Evolutionary conservation across 495 filamentous ascomycete species (phyloP).

Genomic region (Apodospora peruviana): DNA sequence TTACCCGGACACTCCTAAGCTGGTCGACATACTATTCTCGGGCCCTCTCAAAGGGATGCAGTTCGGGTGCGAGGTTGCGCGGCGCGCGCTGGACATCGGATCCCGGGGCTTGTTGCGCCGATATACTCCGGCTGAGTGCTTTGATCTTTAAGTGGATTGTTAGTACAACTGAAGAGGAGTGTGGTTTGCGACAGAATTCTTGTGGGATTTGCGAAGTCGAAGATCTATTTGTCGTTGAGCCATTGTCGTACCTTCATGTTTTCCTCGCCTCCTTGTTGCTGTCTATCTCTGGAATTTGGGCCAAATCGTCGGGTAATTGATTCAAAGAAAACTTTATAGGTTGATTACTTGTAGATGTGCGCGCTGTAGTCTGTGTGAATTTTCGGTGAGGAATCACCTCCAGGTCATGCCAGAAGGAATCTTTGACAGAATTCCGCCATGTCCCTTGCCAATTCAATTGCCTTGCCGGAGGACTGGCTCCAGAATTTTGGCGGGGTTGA

Average conservation of each 20-base stretch:
- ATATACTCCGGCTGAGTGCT: constrained; percentile 72
- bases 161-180: constrained; percentile 1
- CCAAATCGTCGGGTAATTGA: not conserved
- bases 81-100: constrained; percentile 49
- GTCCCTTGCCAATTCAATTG: too few relatives aligned
- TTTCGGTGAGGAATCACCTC: too few relatives aligned
- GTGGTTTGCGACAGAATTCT: not conserved
- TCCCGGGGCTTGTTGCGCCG: constrained; percentile 75
- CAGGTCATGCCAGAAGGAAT: too few relatives aligned
- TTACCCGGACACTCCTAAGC: too few relatives aligned
- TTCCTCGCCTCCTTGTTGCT: not conserved
- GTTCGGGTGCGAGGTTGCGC: constrained; percentile 84
- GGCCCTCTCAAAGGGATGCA: constrained; percentile 92
- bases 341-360: too few relatives aligned
- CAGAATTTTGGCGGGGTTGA: constrained; percentile 32
- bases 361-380: too few relatives aligned
- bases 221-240: not conserved
- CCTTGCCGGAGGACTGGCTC: constrained; percentile 11
- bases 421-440: too few relatives aligned
- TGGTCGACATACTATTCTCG: constrained; percentile 61
- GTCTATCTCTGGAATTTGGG: not conserved
- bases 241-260: constrained; percentile 20
- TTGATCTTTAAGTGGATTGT: constrained; percentile 59
- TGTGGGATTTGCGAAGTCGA: not conserved
- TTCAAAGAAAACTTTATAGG: too few relatives aligned